Conservation (phyloP, 306 rosid genomes). For the Abrus precatorius region DNA sequence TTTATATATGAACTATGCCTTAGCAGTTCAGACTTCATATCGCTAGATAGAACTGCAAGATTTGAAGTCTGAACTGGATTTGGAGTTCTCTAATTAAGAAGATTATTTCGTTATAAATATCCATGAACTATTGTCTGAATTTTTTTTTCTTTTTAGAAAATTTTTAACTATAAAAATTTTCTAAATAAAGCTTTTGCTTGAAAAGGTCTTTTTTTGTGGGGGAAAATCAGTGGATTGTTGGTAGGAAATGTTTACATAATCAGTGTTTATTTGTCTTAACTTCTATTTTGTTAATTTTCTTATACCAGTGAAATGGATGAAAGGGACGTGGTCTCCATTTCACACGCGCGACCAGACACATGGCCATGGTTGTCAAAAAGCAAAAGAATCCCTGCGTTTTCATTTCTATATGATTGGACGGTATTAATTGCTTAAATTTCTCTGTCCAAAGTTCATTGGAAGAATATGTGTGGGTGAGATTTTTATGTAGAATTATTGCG, state of each 20-base stretch:
- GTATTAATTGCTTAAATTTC: background rate
- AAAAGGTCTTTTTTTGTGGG: background rate
- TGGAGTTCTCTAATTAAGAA: no score
- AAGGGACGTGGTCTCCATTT: background rate
- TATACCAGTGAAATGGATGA: conserved; percentile 16
- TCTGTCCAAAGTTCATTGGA: conserved; percentile 7
- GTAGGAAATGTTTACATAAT: conserved; percentile 20
- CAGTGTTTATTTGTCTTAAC: conserved; percentile 21
- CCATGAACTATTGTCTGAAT: no score
- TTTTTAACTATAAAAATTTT: no score
- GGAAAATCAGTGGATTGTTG: conserved; percentile 37
- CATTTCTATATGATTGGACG: conserved; percentile 24
- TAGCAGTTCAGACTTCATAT: background rate
- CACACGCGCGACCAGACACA: background rate
- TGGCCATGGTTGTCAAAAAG: background rate
- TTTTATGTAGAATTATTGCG: background rate
- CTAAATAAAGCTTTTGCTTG: background rate
- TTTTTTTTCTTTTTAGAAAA: no score
- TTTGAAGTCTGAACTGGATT: no score
- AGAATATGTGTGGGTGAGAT: background rate
- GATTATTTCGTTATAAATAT: conserved; percentile 19
- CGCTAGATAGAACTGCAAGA: no score
- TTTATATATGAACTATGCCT: background rate
- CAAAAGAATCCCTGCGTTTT: conserved; percentile 28
- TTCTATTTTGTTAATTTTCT: background rate